phyloP scores from a whole-genome alignment of 495 filamentous ascomycete genomes.

The Aspergillus funiculosus region DNA sequence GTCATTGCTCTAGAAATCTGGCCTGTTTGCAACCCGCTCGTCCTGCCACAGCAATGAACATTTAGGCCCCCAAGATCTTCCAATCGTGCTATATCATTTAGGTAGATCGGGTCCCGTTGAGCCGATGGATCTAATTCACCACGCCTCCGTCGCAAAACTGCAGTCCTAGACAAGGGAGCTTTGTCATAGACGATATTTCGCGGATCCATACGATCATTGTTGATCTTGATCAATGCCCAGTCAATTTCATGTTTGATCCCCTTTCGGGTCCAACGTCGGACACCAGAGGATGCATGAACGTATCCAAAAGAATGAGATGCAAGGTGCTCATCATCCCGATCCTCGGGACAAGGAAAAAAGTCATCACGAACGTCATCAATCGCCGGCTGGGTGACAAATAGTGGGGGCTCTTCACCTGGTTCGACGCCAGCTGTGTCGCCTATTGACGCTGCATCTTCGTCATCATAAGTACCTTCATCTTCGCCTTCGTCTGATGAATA shows the following conservation, averaged over 20 bases:
- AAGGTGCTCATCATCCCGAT: conserved; percentile 67
- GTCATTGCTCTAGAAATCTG: conserved; percentile 69
- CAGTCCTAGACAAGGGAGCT: conserved; percentile 25
- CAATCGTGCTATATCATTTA: conserved; percentile 40
- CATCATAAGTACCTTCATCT: conserved; percentile 43
- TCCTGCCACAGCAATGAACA: conserved; percentile 90
- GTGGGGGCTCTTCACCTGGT: conserved; percentile 62
- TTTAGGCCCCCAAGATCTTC: conserved; percentile 60
- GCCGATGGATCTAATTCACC: conserved; percentile 9
- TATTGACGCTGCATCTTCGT: conserved; percentile 57
- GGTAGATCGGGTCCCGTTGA: conserved; percentile 32
- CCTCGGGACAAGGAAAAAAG: conserved; percentile 61
- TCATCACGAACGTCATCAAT: conserved; percentile 78
- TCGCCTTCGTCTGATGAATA: conserved; percentile 46
- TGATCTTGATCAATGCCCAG: conserved; percentile 86
- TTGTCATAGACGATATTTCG: conserved; percentile 58
- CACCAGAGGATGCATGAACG: conserved; percentile 82
- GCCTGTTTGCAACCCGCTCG: conserved; percentile 74
- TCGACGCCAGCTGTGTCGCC: conserved; percentile 83
- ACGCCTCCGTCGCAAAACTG: conserved; percentile 11
- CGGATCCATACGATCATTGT: conserved; percentile 61
- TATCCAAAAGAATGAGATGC: conserved; percentile 71
- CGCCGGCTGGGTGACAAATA: conserved; percentile 79
- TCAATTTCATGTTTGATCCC: conserved; percentile 85
- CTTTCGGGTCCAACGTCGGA: conserved; percentile 61